These are phyloP conservation scores for Globomyces pollinis-pini DNA, from an alignment of 192 early-diverging fungal genomes.

Conservation along the genomic window DNA sequence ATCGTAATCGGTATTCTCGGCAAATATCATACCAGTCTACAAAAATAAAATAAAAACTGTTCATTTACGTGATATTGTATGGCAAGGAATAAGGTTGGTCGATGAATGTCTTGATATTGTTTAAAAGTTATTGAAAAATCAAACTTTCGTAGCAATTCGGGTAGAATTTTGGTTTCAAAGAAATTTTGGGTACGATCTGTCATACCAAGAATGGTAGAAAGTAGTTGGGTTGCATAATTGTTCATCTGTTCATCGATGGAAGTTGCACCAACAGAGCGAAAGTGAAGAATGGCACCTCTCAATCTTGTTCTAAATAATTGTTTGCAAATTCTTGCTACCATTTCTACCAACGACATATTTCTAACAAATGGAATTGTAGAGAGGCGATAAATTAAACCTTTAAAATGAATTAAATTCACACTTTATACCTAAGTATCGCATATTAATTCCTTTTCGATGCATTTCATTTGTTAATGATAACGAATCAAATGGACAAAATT, in stretches of 20 bases:
- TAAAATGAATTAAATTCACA: no score
- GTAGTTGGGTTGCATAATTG: slow-evolving; percentile 29
- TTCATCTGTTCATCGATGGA: slow-evolving; percentile 43
- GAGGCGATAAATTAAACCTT: slow-evolving; percentile 20
- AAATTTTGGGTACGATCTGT: slow-evolving; percentile 28
- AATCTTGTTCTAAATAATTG: slow-evolving; percentile 25
- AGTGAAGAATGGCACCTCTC: slow-evolving; percentile 37
- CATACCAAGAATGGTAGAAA: slow-evolving; percentile 26
- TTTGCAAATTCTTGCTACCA: slow-evolving; percentile 42
- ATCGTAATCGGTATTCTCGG: slow-evolving; percentile 37
- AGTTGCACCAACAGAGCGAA: slow-evolving; percentile 42
- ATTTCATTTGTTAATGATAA: slow-evolving; percentile 25
- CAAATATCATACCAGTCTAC: slow-evolving; percentile 43
- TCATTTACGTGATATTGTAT: slow-evolving; percentile 50
- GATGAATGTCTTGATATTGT: slow-evolving; percentile 26
- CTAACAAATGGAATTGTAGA: slow-evolving; percentile 44
- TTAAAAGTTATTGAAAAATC: slow-evolving; percentile 24
- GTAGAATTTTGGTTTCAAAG: slow-evolving; percentile 36
- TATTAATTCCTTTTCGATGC: slow-evolving; percentile 42
- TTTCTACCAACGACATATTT: slow-evolving; percentile 37
- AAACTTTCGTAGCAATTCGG: slow-evolving; percentile 31
- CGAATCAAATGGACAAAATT: slow-evolving; percentile 40
- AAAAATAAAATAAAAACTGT: background rate
- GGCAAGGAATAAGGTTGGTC: slow-evolving; percentile 37
- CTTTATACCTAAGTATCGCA: slow-evolving; percentile 37